Evolutionary conservation across 176 grass and related monocot genomes (phyloP).

Genomic region (Avena atlantica): DNA sequence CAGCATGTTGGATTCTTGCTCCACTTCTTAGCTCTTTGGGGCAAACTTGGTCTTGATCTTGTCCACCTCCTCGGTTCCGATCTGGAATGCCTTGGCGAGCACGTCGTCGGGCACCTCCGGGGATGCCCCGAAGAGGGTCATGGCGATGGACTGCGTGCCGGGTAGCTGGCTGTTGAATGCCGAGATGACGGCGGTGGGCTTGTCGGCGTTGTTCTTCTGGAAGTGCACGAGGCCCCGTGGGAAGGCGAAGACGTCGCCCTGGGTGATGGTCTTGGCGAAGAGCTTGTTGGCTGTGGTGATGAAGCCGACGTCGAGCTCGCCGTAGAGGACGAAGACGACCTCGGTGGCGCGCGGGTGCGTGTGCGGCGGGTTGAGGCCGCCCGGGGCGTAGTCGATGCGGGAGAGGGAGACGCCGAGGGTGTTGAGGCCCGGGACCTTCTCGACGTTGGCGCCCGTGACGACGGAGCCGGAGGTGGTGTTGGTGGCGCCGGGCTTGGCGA

Average conservation of each 20-base stretch:
- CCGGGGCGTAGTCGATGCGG: conserved; percentile 82
- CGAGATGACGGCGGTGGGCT: conserved; percentile 57
- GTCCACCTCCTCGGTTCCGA: conserved; percentile 56
- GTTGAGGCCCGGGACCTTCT: conserved; percentile 76
- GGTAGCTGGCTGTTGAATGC: conserved; percentile 93
- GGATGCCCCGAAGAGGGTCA: conserved; percentile 60
- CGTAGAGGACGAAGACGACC: conserved; percentile 82
- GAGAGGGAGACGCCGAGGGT: conserved; percentile 73
- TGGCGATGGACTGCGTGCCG: conserved; percentile 72
- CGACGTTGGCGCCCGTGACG: conserved; percentile 72
- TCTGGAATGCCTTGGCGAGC: conserved; percentile 83
- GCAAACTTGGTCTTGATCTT: conserved; percentile 74
- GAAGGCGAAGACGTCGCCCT: conserved; percentile 73
- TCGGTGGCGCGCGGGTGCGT: conserved; percentile 93
- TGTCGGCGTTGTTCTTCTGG: conserved; percentile 62
- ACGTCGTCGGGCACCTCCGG: conserved; percentile 54
- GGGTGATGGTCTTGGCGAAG: conserved; percentile 59
- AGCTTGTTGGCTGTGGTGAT: conserved; percentile 79
- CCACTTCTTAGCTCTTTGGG: conserved; percentile 48
- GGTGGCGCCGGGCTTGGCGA: conserved; percentile 54
- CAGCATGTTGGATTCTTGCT: neutral
- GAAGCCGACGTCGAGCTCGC: conserved; percentile 79
- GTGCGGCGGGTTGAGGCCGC: conserved; percentile 88
- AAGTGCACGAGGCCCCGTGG: conserved; percentile 80
- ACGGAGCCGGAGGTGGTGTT: conserved; percentile 52